Evolutionary conservation across 169 alveolate genomes (phyloP).

Genomic region (Babesia sp.): DNA sequence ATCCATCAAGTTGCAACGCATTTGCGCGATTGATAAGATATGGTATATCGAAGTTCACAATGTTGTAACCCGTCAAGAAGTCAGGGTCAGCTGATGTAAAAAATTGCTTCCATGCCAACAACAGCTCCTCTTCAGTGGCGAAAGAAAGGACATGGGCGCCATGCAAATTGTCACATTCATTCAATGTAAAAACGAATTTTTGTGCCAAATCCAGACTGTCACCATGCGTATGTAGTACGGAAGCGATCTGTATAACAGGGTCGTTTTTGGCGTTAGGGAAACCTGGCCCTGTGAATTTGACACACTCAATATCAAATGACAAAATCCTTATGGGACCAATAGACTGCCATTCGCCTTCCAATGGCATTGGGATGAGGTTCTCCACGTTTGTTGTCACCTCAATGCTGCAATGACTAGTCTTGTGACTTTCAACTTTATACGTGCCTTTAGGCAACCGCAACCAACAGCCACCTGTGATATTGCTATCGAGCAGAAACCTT

Average conservation of each 20-base stretch:
- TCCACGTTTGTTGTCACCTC: constrained; percentile 74
- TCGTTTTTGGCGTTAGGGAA: constrained; percentile 94
- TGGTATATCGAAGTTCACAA: constrained; percentile 95
- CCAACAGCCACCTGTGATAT: constrained; percentile 97
- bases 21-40: constrained; percentile 93
- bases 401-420: constrained; percentile 63
- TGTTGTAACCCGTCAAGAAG: constrained; percentile 93
- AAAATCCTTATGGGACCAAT: constrained; percentile 95
- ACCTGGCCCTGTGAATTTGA: constrained; percentile 38
- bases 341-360: constrained; percentile 88
- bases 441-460: constrained; percentile 64
- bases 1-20: constrained; percentile 82
- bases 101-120: constrained; percentile 87
- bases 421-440: constrained; percentile 20
- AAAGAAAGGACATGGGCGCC: constrained; percentile 85
- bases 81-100: constrained; percentile 55
- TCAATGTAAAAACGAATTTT: constrained; percentile 79
- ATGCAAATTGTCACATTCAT: constrained; percentile 84
- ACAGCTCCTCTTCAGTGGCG: constrained; percentile 75
- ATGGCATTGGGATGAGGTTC: constrained; percentile 77
- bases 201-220: constrained; percentile 56
- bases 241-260: constrained; percentile 95
- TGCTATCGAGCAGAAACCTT: constrained; percentile 93
- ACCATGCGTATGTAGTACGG: constrained; percentile 82
- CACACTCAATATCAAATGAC: constrained; percentile 87